Evolutionary conservation across 2,329 filamentous ascomycete genomes (phyloP).

Genomic region (Fusarium sp.): DNA sequence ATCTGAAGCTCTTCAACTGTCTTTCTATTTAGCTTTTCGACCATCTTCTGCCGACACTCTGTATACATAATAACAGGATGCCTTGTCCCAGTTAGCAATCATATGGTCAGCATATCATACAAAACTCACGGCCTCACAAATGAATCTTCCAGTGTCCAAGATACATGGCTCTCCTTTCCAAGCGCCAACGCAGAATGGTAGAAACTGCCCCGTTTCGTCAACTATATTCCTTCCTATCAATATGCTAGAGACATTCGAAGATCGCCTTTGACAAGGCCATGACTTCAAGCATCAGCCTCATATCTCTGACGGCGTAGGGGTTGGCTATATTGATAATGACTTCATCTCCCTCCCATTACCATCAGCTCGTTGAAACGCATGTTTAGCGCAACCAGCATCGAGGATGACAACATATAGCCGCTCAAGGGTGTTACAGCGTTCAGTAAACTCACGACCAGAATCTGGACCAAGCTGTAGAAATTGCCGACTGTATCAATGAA

Average conservation of each 20-base stretch:
- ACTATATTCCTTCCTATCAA: not conserved
- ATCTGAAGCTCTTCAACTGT: constrained; percentile 1
- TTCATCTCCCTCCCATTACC: not conserved
- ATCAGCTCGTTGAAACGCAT: not conserved
- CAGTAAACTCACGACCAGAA: not conserved
- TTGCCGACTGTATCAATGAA: constrained; percentile 46
- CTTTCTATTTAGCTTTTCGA: constrained; percentile 1
- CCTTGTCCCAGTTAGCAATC: not conserved
- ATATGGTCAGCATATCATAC: not conserved
- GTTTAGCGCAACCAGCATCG: not conserved
- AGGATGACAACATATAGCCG: not conserved
- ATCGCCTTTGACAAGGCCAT: not conserved
- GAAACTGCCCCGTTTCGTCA: not conserved
- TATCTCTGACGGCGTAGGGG: not conserved
- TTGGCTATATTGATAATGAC: not conserved
- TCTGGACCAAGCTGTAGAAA: not conserved
- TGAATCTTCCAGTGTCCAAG: constrained; percentile 7
- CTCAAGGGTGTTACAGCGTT: not conserved
- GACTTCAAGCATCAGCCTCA: not conserved
- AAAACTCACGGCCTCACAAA: not conserved
- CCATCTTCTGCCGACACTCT: not conserved
- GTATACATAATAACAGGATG: constrained; percentile 9
- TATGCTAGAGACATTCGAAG: not conserved
- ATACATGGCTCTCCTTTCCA: constrained; percentile 13
- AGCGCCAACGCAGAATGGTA: constrained; percentile 1